phyloP scores from a whole-genome alignment of 2,329 filamentous ascomycete species.

The Chaetomiaceae sp. region DNA sequence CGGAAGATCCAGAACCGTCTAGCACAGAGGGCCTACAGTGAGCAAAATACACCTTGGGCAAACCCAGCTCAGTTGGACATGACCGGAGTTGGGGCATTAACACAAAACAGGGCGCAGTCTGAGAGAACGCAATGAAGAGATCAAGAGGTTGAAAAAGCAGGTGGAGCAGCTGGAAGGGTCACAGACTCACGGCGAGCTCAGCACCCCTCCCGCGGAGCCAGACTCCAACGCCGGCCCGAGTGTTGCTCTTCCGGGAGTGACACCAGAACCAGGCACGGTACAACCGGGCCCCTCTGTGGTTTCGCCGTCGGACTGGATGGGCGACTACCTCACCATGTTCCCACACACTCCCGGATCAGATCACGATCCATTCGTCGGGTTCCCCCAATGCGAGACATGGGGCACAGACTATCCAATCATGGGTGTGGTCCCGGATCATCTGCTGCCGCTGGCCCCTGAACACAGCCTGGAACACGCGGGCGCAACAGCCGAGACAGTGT shows the following conservation, averaged over 20 bases:
- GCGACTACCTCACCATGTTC: neutral
- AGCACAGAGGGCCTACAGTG: constrained; percentile 3
- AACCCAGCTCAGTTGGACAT: too few relatives aligned
- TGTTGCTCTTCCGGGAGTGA: neutral
- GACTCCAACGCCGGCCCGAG: neutral
- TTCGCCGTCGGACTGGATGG: constrained; percentile 2
- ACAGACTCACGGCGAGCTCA: neutral
- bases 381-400: neutral
- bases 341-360: neutral
- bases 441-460: neutral
- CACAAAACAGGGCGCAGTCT: neutral
- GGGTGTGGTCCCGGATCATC: neutral
- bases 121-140: constrained; percentile 6
- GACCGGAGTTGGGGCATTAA: neutral
- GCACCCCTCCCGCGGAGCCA: neutral
- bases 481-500: neutral
- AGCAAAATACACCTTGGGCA: too few relatives aligned
- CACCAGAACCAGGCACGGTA: neutral
- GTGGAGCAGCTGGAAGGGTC: neutral
- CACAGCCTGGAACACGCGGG: neutral
- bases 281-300: neutral
- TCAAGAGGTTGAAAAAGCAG: constrained; percentile 4
- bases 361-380: neutral
- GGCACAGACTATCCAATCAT: neutral
- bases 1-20: constrained; percentile 8